Evolutionary conservation across 495 filamentous ascomycete species (phyloP).

Genomic region (Podospora anserina): DNA sequence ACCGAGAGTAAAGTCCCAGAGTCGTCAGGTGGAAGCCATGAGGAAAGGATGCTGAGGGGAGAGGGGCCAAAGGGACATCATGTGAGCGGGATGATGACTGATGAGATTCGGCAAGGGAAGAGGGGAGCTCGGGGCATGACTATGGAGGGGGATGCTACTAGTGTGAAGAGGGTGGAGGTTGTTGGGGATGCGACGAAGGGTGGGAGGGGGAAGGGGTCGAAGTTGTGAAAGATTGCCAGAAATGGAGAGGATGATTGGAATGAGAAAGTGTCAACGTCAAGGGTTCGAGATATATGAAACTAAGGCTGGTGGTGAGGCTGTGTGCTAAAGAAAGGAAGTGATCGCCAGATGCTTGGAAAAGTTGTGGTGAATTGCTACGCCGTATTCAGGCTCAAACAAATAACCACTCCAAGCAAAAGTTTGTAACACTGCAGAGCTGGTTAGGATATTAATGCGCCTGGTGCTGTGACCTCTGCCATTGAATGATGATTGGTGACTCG

Average conservation of each 20-base stretch:
- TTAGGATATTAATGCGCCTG: no score
- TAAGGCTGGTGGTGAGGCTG: no score
- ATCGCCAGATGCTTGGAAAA: no score
- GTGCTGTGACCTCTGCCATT: no score
- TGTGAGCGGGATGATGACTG: slow-evolving; percentile 21
- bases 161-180: slow-evolving; percentile 22
- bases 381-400: no score
- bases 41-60: slow-evolving; percentile 18
- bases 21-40: slow-evolving; percentile 19
- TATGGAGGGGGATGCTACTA: slow-evolving; percentile 14
- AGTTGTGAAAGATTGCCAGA: slow-evolving; percentile 5
- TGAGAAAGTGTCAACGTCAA: no score
- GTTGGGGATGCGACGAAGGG: slow-evolving; percentile 6
- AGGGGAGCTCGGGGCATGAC: not conserved
- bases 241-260: not conserved
- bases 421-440: no score
- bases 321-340: no score
- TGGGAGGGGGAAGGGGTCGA: slow-evolving; percentile 14
- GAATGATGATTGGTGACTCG: no score
- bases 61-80: slow-evolving; percentile 17
- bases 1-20: slow-evolving; percentile 6
- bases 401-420: no score
- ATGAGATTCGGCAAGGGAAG: slow-evolving; percentile 17
- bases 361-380: no score
- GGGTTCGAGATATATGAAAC: no score